A percentile compares a stretch with the other conserved stretches of the same genome.
These are phyloP conservation scores for Yamadazyma triangularis DNA, from an alignment of 1,139 yeast genomes.

Conservation along the genomic window DNA sequence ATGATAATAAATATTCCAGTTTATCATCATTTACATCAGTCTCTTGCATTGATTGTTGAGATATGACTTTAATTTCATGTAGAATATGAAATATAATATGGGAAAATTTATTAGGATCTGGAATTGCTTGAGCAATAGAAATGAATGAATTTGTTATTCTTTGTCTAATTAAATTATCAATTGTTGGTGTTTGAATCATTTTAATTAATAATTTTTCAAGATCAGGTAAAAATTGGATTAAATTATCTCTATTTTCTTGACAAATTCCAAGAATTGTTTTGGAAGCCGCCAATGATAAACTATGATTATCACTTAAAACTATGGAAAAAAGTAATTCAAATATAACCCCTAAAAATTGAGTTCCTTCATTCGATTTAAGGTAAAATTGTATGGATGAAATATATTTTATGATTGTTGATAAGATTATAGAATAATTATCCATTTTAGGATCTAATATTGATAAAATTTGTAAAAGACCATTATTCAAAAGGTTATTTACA, in stretches of 20 bases:
- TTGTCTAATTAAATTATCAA: slow-evolving; percentile 54
- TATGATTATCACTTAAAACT: slow-evolving; percentile 18
- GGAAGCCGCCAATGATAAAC: slow-evolving; percentile 39
- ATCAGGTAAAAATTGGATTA: slow-evolving; percentile 45
- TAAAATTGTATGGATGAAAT: slow-evolving; percentile 54
- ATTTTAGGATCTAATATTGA: neutral
- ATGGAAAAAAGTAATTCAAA: slow-evolving; percentile 43
- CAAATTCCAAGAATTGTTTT: slow-evolving; percentile 59
- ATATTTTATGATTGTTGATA: slow-evolving; percentile 46
- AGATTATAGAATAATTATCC: slow-evolving; percentile 4
- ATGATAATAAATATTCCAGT: slow-evolving; percentile 41
- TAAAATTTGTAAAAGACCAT: slow-evolving; percentile 13
- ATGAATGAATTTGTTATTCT: slow-evolving; percentile 58
- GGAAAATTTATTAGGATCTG: slow-evolving; percentile 24
- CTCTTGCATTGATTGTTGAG: slow-evolving; percentile 11
- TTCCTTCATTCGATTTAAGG: slow-evolving; percentile 37
- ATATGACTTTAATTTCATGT: slow-evolving; percentile 14
- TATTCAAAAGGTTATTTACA: slow-evolving; percentile 21
- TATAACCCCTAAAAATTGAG: slow-evolving; percentile 39
- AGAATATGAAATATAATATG: slow-evolving; percentile 15
- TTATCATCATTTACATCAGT: slow-evolving; percentile 6
- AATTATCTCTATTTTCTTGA: slow-evolving; percentile 50
- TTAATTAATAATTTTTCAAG: slow-evolving; percentile 50
- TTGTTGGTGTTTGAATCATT: slow-evolving; percentile 42
- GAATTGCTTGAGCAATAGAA: slow-evolving; percentile 49